Percentiles rank a stretch among this genome's conserved stretches.
phyloP scores from a whole-genome alignment of 768 basidiomycete species.

The Paxillus involutus region DNA sequence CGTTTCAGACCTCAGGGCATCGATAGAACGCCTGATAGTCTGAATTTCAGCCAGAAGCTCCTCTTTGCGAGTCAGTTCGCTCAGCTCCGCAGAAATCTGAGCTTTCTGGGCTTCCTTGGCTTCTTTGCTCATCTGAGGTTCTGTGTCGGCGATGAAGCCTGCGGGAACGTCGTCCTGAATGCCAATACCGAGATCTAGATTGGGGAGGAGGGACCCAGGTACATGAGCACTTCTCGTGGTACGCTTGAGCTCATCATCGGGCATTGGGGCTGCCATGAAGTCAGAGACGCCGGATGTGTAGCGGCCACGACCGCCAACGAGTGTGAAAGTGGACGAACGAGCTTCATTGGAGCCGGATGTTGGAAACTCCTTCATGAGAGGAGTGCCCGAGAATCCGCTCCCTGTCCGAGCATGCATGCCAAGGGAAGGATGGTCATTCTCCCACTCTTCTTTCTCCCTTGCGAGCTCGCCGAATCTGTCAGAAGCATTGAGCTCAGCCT shows the following conservation, averaged over 20 bases:
- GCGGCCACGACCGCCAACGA: slow-evolving; percentile 54
- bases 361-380: slow-evolving; percentile 67
- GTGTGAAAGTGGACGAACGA: slow-evolving; percentile 45
- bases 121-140: slow-evolving; percentile 27
- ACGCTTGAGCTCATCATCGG: slow-evolving; percentile 61
- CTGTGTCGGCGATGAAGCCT: slow-evolving; percentile 59
- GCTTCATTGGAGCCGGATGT: slow-evolving; percentile 47
- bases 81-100: slow-evolving; percentile 42
- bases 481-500: slow-evolving; percentile 74
- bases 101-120: slow-evolving; percentile 33
- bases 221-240: slow-evolving; percentile 49
- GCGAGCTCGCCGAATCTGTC: slow-evolving; percentile 62
- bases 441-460: slow-evolving; percentile 82
- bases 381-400: slow-evolving; percentile 62
- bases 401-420: slow-evolving; percentile 60
- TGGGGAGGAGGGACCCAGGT: slow-evolving; percentile 56
- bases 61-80: slow-evolving; percentile 64
- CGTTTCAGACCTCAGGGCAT: slow-evolving; percentile 69
- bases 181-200: slow-evolving; percentile 71
- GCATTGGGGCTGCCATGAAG: slow-evolving; percentile 60
- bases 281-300: slow-evolving; percentile 71
- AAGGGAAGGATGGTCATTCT: slow-evolving; percentile 74
- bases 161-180: slow-evolving; percentile 76
- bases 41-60: slow-evolving; percentile 76
- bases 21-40: slow-evolving; percentile 77